phyloP scores from a whole-genome alignment of 495 filamentous ascomycete genomes.

The Chaetomidium leptoderma region DNA sequence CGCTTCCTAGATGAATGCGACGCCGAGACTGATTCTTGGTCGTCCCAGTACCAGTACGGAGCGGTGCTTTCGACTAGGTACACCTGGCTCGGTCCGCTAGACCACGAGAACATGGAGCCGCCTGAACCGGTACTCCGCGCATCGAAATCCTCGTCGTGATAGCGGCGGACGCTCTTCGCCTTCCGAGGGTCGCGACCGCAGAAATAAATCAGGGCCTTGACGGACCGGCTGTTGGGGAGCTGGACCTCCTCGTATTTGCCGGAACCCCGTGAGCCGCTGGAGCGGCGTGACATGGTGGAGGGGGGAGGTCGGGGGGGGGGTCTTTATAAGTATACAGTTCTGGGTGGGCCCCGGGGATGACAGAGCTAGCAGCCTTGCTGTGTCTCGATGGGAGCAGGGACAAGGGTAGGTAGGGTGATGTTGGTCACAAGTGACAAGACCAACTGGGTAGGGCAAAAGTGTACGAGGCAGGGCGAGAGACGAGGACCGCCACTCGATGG shows the following conservation, averaged over 20 bases:
- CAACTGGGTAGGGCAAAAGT: background rate
- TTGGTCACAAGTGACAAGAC: no score
- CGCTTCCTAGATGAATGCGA: background rate
- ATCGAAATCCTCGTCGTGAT: conserved; percentile 23
- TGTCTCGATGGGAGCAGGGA: background rate
- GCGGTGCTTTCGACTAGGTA: conserved; percentile 18
- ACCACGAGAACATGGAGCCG: conserved; percentile 19
- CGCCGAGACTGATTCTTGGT: conserved; percentile 1
- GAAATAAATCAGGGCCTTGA: conserved; percentile 26
- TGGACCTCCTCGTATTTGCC: conserved; percentile 15
- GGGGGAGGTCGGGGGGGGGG: background rate
- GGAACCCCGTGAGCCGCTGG: conserved; percentile 10
- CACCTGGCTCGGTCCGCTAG: conserved; percentile 15
- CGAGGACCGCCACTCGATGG: background rate
- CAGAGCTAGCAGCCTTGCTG: background rate
- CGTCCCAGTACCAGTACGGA: conserved; percentile 15
- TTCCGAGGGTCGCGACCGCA: conserved; percentile 25
- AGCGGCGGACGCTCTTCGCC: conserved; percentile 26
- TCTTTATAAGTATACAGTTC: background rate
- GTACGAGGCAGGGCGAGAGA: background rate
- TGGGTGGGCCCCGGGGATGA: background rate
- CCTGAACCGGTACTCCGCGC: conserved; percentile 20
- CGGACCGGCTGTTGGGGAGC: conserved; percentile 22
- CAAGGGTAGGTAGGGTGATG: no score
- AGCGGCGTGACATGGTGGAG: conserved; percentile 16